Base-by-base conservation (phyloP, 768 basidiomycete genomes). In the Rhizopogon roseolus region DNA sequence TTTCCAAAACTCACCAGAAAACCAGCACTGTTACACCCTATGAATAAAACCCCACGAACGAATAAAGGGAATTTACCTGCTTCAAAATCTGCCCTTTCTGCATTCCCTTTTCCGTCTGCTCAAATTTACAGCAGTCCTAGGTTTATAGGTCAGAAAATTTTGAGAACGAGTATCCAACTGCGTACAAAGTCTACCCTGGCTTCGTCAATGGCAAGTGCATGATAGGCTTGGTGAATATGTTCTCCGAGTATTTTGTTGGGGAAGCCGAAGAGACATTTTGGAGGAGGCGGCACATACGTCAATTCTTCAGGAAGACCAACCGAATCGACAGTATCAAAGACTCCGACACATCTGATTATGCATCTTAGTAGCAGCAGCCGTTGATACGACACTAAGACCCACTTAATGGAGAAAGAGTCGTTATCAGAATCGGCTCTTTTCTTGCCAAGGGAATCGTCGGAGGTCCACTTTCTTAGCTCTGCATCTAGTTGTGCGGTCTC, bases 301-400 rank as follows among this genome's bases (percentile, higher is more conserved):
- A 89, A 61, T 59, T 88, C 86, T 60, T 83, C 83, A 1, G 88
- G 88, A 14, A 90, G 66, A 9, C 86, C 86, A 28, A 87, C 64
- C 10, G 86, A 77, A 13, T 86, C 86, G n/a, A 89, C 88, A 5
- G 88, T 90, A 60, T 90, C 88, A 61, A 84, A 90, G 17, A 90
- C 86, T 2, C 87, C 87, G 50, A 90, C 60, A 57, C 84, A 85
- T 66, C 82, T 85, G 57, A 32, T 55, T 10, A 28, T 4, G 17
- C 39, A 32, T 57, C 44, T 52, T 25, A 27, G 50, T 27, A 44
- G 14, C 41, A 17, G 37, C 22, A 5, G 19, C 13, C 14, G 9
- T 22, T 14, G 8, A 25, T 25, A 28, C 41, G 52, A 38, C 8
- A 9, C 34, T 44, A 25, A 50, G 9, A 57, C 75, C 51, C 51